Percentiles rank a stretch among this genome's conserved stretches.
phyloP scores from a whole-genome alignment of 2,329 filamentous ascomycete genomes.

The Cytospora mali region DNA sequence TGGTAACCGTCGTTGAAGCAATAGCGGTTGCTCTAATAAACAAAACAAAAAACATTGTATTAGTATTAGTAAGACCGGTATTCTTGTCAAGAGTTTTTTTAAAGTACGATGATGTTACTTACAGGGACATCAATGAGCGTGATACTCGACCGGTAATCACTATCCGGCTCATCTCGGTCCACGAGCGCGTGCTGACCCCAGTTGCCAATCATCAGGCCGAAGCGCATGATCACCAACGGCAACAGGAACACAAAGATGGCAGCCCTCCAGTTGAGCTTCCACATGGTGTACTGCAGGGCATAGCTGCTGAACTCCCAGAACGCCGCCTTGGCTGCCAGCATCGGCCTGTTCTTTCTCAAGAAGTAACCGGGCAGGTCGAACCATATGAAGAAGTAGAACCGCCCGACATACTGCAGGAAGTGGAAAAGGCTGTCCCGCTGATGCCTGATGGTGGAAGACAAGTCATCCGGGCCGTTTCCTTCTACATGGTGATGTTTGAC shows the following conservation, averaged over 20 bases:
- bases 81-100: background rate
- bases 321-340: slow-evolving; percentile 56
- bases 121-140: slow-evolving; percentile 78
- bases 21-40: slow-evolving; percentile 70
- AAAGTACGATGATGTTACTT: slow-evolving; percentile 39
- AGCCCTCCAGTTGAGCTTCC: slow-evolving; percentile 54
- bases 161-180: slow-evolving; percentile 72
- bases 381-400: slow-evolving; percentile 76
- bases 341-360: slow-evolving; percentile 59
- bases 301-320: slow-evolving; percentile 66
- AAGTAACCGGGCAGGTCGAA: slow-evolving; percentile 77
- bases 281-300: slow-evolving; percentile 52
- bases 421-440: slow-evolving; percentile 69
- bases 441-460: slow-evolving; percentile 76
- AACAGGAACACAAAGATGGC: slow-evolving; percentile 67
- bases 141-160: slow-evolving; percentile 77
- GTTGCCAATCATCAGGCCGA: slow-evolving; percentile 80
- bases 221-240: slow-evolving; percentile 65
- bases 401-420: slow-evolving; percentile 72
- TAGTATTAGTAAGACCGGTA: background rate
- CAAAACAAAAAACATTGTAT: slow-evolving; percentile 21
- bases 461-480: slow-evolving; percentile 73
- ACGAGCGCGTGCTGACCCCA: slow-evolving; percentile 86
- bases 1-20: slow-evolving; percentile 86
- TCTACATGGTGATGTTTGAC: slow-evolving; percentile 86